Conservation (phyloP, 805 yeast genomes). For the Candida insectalens region DNA sequence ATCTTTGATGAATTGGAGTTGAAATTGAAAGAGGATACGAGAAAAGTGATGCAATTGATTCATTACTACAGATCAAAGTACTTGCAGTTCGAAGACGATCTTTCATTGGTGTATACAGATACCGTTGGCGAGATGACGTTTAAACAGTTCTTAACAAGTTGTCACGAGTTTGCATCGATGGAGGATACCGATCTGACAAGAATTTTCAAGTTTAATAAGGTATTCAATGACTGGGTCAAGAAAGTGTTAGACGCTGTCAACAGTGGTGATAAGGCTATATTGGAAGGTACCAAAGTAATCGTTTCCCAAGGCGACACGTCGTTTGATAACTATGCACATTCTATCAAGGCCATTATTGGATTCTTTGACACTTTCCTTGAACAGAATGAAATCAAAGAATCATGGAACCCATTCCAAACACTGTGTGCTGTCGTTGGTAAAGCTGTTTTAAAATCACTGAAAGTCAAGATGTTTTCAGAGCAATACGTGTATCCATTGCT, state of each 20-base stretch:
- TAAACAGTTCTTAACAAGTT: conserved; percentile 9
- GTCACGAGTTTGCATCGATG: conserved; percentile 4
- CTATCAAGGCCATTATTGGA: conserved; percentile 12
- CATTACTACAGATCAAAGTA: conserved; percentile 6
- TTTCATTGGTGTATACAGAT: conserved; percentile 6
- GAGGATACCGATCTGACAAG: conserved; percentile 4
- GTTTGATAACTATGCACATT: conserved; percentile 6
- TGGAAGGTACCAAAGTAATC: background rate
- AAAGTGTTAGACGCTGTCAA: conserved; percentile 10
- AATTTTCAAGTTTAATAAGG: conserved; percentile 15
- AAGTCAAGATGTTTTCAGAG: conserved; percentile 13
- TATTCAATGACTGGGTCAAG: conserved; percentile 15
- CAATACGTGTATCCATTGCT: conserved; percentile 19
- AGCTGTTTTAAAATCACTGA: conserved; percentile 11
- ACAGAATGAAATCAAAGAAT: conserved; percentile 4
- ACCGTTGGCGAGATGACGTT: conserved; percentile 9
- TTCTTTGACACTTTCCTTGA: conserved; percentile 16
- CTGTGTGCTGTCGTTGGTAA: conserved; percentile 13
- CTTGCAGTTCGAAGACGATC: conserved; percentile 8
- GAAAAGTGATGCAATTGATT: conserved; percentile 5
- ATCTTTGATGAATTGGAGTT: conserved; percentile 10
- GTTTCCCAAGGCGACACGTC: background rate
- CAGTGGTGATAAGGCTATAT: conserved; percentile 1
- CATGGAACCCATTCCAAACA: conserved; percentile 7
- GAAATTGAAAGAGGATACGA: conserved; percentile 7